Conservation (phyloP, 108 stramenopile species). For the Conticribra weissflogii region DNA sequence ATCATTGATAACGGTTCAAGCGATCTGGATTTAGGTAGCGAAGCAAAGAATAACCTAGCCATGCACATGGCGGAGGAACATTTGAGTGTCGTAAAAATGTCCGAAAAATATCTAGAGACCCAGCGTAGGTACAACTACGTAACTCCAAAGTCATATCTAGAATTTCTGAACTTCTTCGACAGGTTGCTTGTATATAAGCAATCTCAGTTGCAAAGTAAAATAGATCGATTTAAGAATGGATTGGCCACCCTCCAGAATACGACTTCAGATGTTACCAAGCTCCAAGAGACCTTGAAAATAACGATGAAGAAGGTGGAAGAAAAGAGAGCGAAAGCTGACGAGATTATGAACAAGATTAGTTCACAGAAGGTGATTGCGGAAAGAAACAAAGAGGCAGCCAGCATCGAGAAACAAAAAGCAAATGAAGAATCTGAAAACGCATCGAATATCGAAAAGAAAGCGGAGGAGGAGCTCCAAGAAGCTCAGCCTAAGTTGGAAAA, state of each 20-base stretch:
- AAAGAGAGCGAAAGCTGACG: slow-evolving; percentile 85
- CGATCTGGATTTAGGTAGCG: slow-evolving; percentile 73
- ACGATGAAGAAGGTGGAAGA: slow-evolving; percentile 89
- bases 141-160: slow-evolving; percentile 90
- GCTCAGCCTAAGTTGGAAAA: slow-evolving; percentile 93
- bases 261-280: slow-evolving; percentile 82
- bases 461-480: slow-evolving; percentile 80
- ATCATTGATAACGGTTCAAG: too few relatives aligned
- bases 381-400: slow-evolving; percentile 80
- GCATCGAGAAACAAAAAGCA: slow-evolving; percentile 75
- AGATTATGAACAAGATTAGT: slow-evolving; percentile 81
- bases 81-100: slow-evolving; percentile 72
- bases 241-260: slow-evolving; percentile 87
- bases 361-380: slow-evolving; percentile 82
- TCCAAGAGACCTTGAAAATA: slow-evolving; percentile 82
- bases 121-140: slow-evolving; percentile 91
- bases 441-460: slow-evolving; percentile 75
- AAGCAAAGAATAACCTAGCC: slow-evolving; percentile 54
- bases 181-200: slow-evolving; percentile 81
- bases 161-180: slow-evolving; percentile 90
- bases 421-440: slow-evolving; percentile 72
- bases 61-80: slow-evolving; percentile 93
- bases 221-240: slow-evolving; percentile 88
- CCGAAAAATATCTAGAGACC: slow-evolving; percentile 62
- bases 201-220: slow-evolving; percentile 68